Base-by-base conservation (phyloP, 2,329 filamentous ascomycete genomes). In the Pestalotiopsis sp. region DNA sequence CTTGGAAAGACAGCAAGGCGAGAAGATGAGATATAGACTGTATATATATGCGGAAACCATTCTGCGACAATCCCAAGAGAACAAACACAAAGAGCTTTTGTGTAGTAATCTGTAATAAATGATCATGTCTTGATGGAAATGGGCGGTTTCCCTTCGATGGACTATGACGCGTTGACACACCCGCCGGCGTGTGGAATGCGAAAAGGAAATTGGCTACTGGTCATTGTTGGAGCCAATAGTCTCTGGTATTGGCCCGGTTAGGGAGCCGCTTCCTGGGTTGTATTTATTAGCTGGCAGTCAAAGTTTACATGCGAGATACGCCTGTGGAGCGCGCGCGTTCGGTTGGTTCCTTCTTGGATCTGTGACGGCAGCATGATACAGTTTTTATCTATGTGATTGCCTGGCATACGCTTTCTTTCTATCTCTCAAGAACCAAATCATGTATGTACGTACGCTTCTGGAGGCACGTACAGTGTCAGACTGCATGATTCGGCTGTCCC, bases 141-240 rank as follows among this genome's bases (percentile, higher is more conserved):
- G 14, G 56, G 56, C 6, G 56, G 23, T 25, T 25, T 4, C 56
- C n/a, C 12, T 13, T 20, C 56, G 20, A 36, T 64, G 20, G 23
- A 39, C 61, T 64, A 64, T 64, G 61, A 64, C 61, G 61, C 61
- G 61, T 52, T 64, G 61, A 64, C 36, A 64, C 36, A 49, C 41
- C 41, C 41, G 61, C 61, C 61, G 52, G 27, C 27, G 20, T 31
- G 38, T 49, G 61, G 61, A 64, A 64, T 64, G 61, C 61, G 20
- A 64, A 52, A 62, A 64, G 36, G n/a, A 62, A 62, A 62, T 62
- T 62, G 12, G 59, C 59, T 62, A 12, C 25, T 20, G 36, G 36
- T 3, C 36, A 62, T 39, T 39, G 14, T 39, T 52, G 45, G 59
- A 62, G 31, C 59, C 59, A 62, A 62, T 62, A 62, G 31, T 39